Percentiles rank a stretch among this genome's conserved stretches.
Conservation (phyloP, 768 basidiomycete genomes). For the Royoungia palumana region DNA sequence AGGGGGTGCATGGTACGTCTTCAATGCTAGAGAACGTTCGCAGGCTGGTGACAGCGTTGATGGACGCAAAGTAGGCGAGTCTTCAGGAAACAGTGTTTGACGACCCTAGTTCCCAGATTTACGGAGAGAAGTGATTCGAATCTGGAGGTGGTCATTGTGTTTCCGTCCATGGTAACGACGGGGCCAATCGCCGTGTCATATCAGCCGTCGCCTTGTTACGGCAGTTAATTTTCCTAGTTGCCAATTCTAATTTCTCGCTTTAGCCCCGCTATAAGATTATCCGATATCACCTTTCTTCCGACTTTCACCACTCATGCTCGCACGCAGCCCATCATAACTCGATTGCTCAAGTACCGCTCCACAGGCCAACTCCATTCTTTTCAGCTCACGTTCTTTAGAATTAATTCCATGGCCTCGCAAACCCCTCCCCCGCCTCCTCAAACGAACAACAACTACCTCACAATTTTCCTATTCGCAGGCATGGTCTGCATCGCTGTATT, state of each 20-base stretch:
- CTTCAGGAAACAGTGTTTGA: background rate
- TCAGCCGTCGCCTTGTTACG: background rate
- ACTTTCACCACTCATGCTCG: conserved; percentile 3
- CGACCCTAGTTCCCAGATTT: background rate
- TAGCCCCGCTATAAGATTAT: conserved; percentile 8
- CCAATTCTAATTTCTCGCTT: background rate
- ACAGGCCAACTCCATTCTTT: conserved; percentile 3
- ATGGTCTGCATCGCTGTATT: conserved; percentile 22
- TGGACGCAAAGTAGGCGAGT: conserved; percentile 1
- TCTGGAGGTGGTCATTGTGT: background rate
- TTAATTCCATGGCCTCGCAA: conserved; percentile 13
- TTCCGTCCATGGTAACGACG: conserved; percentile 7
- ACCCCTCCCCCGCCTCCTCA: background rate
- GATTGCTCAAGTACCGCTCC: background rate
- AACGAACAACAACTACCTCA: conserved; percentile 39
- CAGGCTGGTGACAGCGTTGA: conserved; percentile 34
- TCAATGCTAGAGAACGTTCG: conserved; percentile 44
- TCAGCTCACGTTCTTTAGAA: conserved; percentile 9
- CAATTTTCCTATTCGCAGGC: conserved; percentile 40
- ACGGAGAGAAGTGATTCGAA: background rate
- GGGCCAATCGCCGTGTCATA: conserved; percentile 3
- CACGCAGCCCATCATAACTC: background rate
- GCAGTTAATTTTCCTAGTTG: background rate
- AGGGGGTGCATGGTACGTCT: conserved; percentile 30
- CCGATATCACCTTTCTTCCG: background rate